Evolutionary conservation across 805 yeast genomes (phyloP).

Genomic region (Ogataea ganodermae): DNA sequence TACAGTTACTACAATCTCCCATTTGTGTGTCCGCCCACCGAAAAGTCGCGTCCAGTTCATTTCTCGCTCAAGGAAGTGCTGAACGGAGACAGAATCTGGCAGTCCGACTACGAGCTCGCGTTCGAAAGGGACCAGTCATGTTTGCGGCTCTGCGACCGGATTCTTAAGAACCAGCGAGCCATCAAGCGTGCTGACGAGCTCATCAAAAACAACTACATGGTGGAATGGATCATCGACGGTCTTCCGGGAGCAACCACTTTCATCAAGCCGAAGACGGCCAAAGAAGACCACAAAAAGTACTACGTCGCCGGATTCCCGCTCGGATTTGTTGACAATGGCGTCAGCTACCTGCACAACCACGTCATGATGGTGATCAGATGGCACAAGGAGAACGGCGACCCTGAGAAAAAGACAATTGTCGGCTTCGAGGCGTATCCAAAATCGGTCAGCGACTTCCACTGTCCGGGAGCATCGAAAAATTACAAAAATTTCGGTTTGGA

Average conservation of each 20-base stretch:
- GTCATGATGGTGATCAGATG: slow-evolving; percentile 78
- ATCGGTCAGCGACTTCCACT: slow-evolving; percentile 63
- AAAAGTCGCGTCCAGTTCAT: slow-evolving; percentile 57
- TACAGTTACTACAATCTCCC: slow-evolving; percentile 76
- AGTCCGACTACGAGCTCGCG: slow-evolving; percentile 63
- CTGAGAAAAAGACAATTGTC: slow-evolving; percentile 58
- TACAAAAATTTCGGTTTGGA: slow-evolving; percentile 58
- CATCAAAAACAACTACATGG: slow-evolving; percentile 70
- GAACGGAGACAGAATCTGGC: slow-evolving; percentile 79
- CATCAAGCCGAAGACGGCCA: slow-evolving; percentile 54
- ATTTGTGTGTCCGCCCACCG: slow-evolving; percentile 73
- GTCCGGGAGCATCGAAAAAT: slow-evolving; percentile 73
- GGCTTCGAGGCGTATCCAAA: slow-evolving; percentile 91
- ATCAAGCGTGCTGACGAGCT: slow-evolving; percentile 59
- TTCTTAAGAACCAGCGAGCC: slow-evolving; percentile 48
- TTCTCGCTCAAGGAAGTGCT: slow-evolving; percentile 75
- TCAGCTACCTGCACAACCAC: slow-evolving; percentile 72
- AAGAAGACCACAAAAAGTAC: slow-evolving; percentile 51
- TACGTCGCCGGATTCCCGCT: slow-evolving; percentile 87
- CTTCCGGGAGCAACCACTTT: slow-evolving; percentile 89
- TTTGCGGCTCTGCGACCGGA: slow-evolving; percentile 64
- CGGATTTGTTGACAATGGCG: slow-evolving; percentile 66
- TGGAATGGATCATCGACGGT: slow-evolving; percentile 82
- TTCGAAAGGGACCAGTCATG: slow-evolving; percentile 72
- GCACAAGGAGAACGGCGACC: slow-evolving; percentile 49